These are phyloP conservation scores for Pseudopyricularia javanii DNA, from an alignment of 2,329 filamentous ascomycete species.

Conservation along the genomic window DNA sequence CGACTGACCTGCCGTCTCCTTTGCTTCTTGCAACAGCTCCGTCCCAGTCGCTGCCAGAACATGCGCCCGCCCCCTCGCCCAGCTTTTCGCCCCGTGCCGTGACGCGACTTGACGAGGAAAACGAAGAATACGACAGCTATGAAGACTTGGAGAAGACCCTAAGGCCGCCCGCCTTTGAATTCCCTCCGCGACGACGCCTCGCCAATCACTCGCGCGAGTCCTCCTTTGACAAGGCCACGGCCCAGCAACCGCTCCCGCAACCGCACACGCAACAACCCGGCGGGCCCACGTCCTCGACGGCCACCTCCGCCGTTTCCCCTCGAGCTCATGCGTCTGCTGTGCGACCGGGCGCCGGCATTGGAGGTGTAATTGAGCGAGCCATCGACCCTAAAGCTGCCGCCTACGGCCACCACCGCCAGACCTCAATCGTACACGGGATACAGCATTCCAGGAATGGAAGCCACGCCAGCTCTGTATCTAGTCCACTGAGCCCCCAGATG, in stretches of 20 bases:
- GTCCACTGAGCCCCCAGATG: constrained; percentile 78
- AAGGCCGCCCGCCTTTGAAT: constrained; percentile 30
- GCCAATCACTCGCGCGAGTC: constrained; percentile 43
- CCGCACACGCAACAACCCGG: constrained; percentile 12
- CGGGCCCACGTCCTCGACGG: constrained; percentile 13
- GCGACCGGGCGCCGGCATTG: constrained; percentile 26
- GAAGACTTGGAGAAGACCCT: constrained; percentile 38
- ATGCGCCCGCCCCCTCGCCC: constrained; percentile 31
- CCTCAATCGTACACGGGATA: constrained; percentile 92
- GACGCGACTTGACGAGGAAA: constrained; percentile 39
- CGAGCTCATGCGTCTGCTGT: constrained; percentile 23
- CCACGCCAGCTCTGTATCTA: constrained; percentile 65
- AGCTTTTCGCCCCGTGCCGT: constrained; percentile 39
- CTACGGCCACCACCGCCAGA: constrained; percentile 88
- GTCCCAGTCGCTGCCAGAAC: constrained; percentile 47
- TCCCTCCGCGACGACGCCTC: constrained; percentile 20
- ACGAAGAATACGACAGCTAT: constrained; percentile 24
- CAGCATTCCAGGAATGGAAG: constrained; percentile 89
- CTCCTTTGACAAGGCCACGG: constrained; percentile 40
- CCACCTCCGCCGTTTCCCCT: constrained; percentile 16
- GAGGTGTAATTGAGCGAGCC: constrained; percentile 35
- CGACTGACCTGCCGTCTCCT: constrained; percentile 3
- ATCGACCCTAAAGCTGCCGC: constrained; percentile 40
- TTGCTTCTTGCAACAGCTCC: constrained; percentile 28
- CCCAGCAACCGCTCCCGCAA: constrained; percentile 11